Evolutionary conservation across 139 green algal species (phyloP), one percentile per base, ranked within the genome.

Genomic region (Coelastrella sp.): DNA sequence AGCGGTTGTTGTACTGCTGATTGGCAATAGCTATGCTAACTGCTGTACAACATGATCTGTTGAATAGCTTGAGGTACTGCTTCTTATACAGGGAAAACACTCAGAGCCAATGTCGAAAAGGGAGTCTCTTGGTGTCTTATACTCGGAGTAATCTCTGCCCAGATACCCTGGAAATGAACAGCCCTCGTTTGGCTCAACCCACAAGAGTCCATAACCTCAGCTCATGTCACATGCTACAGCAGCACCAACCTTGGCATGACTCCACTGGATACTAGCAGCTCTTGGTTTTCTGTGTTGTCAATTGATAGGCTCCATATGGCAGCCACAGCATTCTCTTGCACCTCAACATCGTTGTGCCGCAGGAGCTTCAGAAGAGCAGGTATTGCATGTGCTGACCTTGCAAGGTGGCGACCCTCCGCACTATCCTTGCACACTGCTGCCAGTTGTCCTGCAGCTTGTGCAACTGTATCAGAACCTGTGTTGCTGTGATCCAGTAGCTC

Each of bases 281-380:
- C 43, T 23, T 79, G 72, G 43, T 64, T 35, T 3, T 51, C 72
- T 35, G 41, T 27, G 72, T 53, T 64, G 41, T 43, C 72, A 4
- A 27, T 79, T n/a, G n/a, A 13, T 1, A 79, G 43, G 27, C 27
- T 34, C 72, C 72, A 79, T 27, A 79, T n/a, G 17, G 72, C 72
- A n/a, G 43, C 72, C n/a, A 43, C 72, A 34, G 72, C 72, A 17
- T 63, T 5, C 72, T 64, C 34, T 27, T 64, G 41, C 43, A 41
- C 43, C 2, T 40, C 72, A 32, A 13, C 64, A 9, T 35, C 43
- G 17, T 30, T 23, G 0, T 30, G 15, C 34, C 43, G n/a, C 43
- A 79, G 72, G 27, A 79, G 35, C n/a, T 62, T 45, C 11, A n/a
- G n/a, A 13, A 79, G 43, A 2, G 34, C n/a, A 30, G 37, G 43